These are phyloP conservation scores for Eucalyptus grandis DNA, from an alignment of 345 rosid genomes.

Conservation along the genomic window DNA sequence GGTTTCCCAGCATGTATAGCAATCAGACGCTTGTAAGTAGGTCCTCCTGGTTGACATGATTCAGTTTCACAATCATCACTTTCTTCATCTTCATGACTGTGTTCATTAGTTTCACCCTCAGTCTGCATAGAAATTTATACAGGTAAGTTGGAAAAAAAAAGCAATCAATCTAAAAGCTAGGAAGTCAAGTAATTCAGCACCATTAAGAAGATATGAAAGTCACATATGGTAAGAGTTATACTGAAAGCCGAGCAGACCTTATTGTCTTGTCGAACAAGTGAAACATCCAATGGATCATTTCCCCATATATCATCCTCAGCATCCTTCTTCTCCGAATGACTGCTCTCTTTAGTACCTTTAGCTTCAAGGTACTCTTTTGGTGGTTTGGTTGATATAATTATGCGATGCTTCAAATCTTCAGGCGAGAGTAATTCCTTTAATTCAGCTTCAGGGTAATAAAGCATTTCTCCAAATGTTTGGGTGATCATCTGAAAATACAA, in stretches of 20 bases:
- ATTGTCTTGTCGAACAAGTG: constrained; percentile 22
- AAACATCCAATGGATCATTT: constrained; percentile 28
- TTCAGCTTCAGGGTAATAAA: constrained; percentile 66
- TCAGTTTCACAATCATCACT: constrained; percentile 14
- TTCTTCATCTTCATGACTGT: constrained; percentile 5
- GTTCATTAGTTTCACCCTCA: constrained; percentile 25
- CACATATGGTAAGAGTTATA: neutral
- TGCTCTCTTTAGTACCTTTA: constrained; percentile 23
- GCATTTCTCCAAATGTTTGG: constrained; percentile 70
- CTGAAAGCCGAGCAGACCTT: constrained; percentile 1
- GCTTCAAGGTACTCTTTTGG: constrained; percentile 77
- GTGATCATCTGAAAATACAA: constrained; percentile 53
- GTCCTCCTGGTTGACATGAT: constrained; percentile 5
- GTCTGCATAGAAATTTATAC: constrained; percentile 9
- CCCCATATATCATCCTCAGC: constrained; percentile 38
- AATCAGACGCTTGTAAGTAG: constrained; percentile 43
- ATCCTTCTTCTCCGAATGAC: constrained; percentile 26
- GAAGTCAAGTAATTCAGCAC: neutral
- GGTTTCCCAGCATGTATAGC: constrained; percentile 70
- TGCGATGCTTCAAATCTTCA: constrained; percentile 39
- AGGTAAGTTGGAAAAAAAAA: neutral
- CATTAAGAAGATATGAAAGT: neutral
- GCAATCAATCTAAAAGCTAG: neutral
- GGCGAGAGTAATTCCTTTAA: constrained; percentile 83
- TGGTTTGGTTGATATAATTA: constrained; percentile 92